These are phyloP conservation scores for Podaxis pistillaris DNA, from an alignment of 768 basidiomycete genomes.

Conservation along the genomic window DNA sequence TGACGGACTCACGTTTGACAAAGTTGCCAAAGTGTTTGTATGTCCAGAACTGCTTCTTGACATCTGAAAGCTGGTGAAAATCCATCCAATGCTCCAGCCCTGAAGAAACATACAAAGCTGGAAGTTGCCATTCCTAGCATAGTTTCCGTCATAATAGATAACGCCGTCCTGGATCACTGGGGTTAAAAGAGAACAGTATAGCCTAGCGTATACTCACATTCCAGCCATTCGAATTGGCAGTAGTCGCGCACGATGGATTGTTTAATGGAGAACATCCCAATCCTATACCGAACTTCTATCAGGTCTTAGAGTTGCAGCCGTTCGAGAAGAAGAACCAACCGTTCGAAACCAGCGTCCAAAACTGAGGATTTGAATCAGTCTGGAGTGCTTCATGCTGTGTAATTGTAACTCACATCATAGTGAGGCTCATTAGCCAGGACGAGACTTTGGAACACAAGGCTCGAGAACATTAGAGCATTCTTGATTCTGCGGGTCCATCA, in stretches of 20 bases:
- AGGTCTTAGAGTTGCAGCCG: constrained; percentile 13
- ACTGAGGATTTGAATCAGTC: constrained; percentile 21
- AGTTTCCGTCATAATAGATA: constrained; percentile 41
- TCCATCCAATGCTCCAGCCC: neutral
- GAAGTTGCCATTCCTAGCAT: constrained; percentile 36
- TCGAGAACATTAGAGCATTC: constrained; percentile 38
- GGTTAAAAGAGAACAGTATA: neutral
- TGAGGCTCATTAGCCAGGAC: constrained; percentile 34
- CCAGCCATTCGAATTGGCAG: constrained; percentile 39
- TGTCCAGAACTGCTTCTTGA: constrained; percentile 38
- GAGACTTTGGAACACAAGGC: constrained; percentile 37
- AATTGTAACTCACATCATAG: constrained; percentile 31
- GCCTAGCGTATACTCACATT: constrained; percentile 27
- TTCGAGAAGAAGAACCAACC: constrained; percentile 17
- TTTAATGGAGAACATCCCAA: constrained; percentile 38
- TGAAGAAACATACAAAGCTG: constrained; percentile 28
- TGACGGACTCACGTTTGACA: constrained; percentile 31
- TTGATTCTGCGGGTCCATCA: constrained; percentile 24
- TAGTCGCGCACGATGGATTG: constrained; percentile 32
- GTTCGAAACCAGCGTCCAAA: constrained; percentile 39
- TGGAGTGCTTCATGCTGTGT: neutral
- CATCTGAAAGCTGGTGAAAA: constrained; percentile 20
- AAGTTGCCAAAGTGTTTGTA: constrained; percentile 42
- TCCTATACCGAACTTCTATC: constrained; percentile 19
- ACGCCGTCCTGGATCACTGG: constrained; percentile 26